Percentiles rank a stretch among this genome's conserved stretches.
phyloP scores from a whole-genome alignment of 768 basidiomycete genomes.

The Neoboletus magnificus region DNA sequence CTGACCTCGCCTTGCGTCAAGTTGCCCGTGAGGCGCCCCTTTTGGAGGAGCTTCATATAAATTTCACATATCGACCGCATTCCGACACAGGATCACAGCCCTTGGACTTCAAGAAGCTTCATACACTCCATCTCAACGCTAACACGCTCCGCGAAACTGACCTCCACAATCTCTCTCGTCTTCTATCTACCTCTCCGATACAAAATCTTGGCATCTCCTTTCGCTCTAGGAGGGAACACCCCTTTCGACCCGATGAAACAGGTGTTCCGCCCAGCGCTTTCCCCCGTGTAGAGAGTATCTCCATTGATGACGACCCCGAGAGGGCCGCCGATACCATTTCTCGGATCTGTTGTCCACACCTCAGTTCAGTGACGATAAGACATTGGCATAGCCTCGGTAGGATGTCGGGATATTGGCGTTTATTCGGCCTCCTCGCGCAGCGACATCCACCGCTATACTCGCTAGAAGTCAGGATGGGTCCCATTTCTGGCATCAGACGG shows the following conservation, averaged over 20 bases:
- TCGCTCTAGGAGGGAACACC: not conserved
- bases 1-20: slow-evolving; percentile 14
- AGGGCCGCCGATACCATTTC: slow-evolving; percentile 6
- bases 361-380: slow-evolving; percentile 6
- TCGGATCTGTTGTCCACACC: slow-evolving; percentile 7
- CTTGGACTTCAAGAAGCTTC: slow-evolving; percentile 2
- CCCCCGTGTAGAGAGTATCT: slow-evolving; percentile 1
- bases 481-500: not conserved
- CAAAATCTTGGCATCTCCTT: slow-evolving; percentile 4
- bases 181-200: slow-evolving; percentile 8
- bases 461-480: slow-evolving; percentile 5
- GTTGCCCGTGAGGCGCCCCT: slow-evolving; percentile 13
- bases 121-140: slow-evolving; percentile 4
- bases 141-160: slow-evolving; percentile 9
- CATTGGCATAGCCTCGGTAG: not conserved
- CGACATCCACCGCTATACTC: not conserved
- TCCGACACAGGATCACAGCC: not conserved
- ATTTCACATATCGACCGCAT: slow-evolving; percentile 1
- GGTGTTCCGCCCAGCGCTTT: not conserved
- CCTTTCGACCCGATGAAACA: not conserved
- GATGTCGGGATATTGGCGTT: not conserved
- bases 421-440: slow-evolving; percentile 2
- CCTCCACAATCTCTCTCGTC: slow-evolving; percentile 2
- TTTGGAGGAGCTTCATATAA: slow-evolving; percentile 8
- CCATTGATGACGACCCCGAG: slow-evolving; percentile 3